These are phyloP conservation scores for Populus euphratica DNA, from an alignment of 345 rosid species.

Conservation along the genomic window DNA sequence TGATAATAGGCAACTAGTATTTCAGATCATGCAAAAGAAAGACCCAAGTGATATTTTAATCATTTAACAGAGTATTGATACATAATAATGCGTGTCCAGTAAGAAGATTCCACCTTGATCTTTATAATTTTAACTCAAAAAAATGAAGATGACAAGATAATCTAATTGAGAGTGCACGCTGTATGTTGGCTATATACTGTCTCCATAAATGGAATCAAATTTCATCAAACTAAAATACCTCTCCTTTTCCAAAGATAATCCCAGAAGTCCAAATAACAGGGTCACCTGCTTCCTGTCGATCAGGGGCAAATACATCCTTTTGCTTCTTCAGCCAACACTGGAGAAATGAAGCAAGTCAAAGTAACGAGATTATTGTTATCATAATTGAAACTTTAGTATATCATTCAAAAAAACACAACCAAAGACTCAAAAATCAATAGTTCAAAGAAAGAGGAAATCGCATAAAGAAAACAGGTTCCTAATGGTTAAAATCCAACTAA, in stretches of 20 bases:
- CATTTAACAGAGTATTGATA: background rate
- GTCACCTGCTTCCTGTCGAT: constrained; percentile 51
- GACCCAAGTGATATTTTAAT: background rate
- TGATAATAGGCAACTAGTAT: background rate
- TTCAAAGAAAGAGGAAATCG: background rate
- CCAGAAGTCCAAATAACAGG: constrained; percentile 89
- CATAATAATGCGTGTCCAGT: background rate
- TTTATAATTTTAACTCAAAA: background rate
- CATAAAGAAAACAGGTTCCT: background rate
- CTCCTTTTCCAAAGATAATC: constrained; percentile 82
- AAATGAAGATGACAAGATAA: background rate
- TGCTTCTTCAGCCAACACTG: constrained; percentile 99
- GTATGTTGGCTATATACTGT: background rate
- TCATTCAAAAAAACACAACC: constrained; percentile 8
- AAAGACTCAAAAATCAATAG: background rate
- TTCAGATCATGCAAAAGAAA: background rate
- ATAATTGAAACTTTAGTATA: background rate
- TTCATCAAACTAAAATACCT: constrained; percentile 45
- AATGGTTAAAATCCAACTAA: background rate
- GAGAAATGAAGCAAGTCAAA: constrained; percentile 6
- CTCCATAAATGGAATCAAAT: background rate
- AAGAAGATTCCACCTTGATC: background rate
- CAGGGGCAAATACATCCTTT: constrained; percentile 67
- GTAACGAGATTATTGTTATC: background rate
- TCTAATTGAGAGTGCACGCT: background rate